Conservation (phyloP, 2,329 filamentous ascomycete genomes). For the Monosporascus sp. region DNA sequence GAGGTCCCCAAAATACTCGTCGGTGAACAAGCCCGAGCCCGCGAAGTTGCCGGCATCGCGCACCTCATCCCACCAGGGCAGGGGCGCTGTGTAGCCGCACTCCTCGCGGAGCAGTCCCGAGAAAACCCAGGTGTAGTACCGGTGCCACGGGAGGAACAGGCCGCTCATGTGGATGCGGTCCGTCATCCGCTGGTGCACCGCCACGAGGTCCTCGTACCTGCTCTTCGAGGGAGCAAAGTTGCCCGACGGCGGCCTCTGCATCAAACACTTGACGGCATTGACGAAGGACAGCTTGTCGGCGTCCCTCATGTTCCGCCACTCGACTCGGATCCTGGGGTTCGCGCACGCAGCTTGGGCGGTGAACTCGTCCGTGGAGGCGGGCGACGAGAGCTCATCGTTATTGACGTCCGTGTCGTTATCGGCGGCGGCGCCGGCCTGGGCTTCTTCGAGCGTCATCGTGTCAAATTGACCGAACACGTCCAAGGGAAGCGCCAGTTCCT, state of each 20-base stretch:
- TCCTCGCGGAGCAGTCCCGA: conserved; percentile 33
- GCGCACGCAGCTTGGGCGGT: conserved; percentile 15
- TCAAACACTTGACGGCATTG: conserved; percentile 29
- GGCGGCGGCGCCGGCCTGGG: conserved; percentile 13
- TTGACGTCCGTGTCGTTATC: conserved; percentile 3
- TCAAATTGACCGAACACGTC: conserved; percentile 22
- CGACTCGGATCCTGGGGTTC: conserved; percentile 20
- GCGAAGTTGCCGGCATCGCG: conserved; percentile 28
- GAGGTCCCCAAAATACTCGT: conserved; percentile 24
- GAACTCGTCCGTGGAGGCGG: conserved; percentile 12
- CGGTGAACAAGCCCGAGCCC: conserved; percentile 24
- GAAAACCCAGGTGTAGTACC: conserved; percentile 31
- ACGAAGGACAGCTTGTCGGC: conserved; percentile 27
- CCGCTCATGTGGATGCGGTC: conserved; percentile 26
- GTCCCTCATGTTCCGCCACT: conserved; percentile 27
- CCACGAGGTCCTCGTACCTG: conserved; percentile 34
- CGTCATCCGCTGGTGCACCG: conserved; percentile 31
- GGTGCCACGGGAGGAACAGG: conserved; percentile 36
- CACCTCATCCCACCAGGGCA: conserved; percentile 38
- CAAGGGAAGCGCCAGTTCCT: conserved; percentile 4
- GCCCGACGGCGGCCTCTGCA: conserved; percentile 23
- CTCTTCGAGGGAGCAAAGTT: conserved; percentile 20
- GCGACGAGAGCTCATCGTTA: too few relatives aligned
- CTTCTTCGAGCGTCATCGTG: conserved; percentile 22
- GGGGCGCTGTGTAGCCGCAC: conserved; percentile 29